Evolutionary conservation across 148 eudicot species (phyloP), one percentile per base, ranked within the genome.

Genomic region (Cornus suecica): DNA sequence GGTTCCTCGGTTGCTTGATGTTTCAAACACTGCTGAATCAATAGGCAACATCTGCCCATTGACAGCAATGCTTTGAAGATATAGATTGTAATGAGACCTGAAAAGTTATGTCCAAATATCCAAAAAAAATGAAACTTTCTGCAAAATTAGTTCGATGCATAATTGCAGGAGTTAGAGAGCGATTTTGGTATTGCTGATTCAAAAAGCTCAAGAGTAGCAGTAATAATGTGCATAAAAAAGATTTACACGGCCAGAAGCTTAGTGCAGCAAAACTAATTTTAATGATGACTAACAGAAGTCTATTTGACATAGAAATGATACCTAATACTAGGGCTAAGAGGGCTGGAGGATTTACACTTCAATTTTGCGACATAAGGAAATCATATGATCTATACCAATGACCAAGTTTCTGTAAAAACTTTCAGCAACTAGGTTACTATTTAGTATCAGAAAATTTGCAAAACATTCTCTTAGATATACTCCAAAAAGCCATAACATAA

Each of bases 11-110:
- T 78, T 85, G 76, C 70, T 86, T 45, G 97, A 91, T 71, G 99
- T 92, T 63, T 85, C 79, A 85, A 95, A 89, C 48, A 85, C 99
- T 72, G 81, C 77, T 77, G 86, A 81, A 73, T 91, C 90, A 79
- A 95, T 87, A 37, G 97, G 86, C 82, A 95, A 85, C 62, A 85
- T 52, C 80, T 87, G 90, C 62, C 98, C 98, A 83, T 90, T 89
- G 70, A 96, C 87, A 56, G 93, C 83, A 72, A 93, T 90, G 86
- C 97, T 91, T 83, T 86, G 87, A 72, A 93, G 89, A 72, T 88
- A 72, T 79, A 93, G 76, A 78, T 89, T 93, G 82, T 93, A 93
- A 82, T 93, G 98, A 42, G 94, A 88, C 98, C 99, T 96, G 97
- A 69, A 82, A 84, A 16, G 22, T 79, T 72, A 70, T 24, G 42